Evolutionary conservation across 805 yeast genomes (phyloP), one percentile per base, ranked within the genome.

Genomic region (Pichia ethanolica): DNA sequence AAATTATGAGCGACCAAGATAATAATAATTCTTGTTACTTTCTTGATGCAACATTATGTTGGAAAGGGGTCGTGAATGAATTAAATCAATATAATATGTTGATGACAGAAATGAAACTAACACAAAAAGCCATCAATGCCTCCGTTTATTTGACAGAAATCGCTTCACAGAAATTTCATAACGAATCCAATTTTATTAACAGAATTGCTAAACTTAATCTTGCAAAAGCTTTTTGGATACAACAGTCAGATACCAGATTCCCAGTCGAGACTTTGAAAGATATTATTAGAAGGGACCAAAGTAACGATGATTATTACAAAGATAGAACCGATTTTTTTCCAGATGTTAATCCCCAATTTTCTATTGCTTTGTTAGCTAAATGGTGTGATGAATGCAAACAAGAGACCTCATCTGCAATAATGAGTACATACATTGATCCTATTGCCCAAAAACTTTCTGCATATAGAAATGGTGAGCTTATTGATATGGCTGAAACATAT

Each of bases 361-460:
- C 62, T 35, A 55, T 56, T 55, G 72, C 73, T 11, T 56, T 63
- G 7, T 56, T 85, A 38, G 82, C 82, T 0, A 72, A 77, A 43
- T 89, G 97, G 97, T 66, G 80, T 35, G 74, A 87, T 0, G 77
- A 74, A 43, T 84, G 95, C 0, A 74, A 85, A 36, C 83, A 82
- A 52, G 95, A 83, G 50, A 71, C 82, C 10, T 78, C 89, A 0
- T 70, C 75, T 1, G 67, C 67, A 3, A 79, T 90, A 1, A 73
- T 82, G 75, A 64, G 67, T 1, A 68, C 72, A 6, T 83, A 83
- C 58, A 79, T 88, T 14, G 66, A 71, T 6, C 74, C 79, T 1
- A 72, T 75, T n/a, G 67, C 63, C 5, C 44, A 54, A 1, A 59
- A 41, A 48, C 44, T 59, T 2, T 54, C 51, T 5, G 59, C 60